Conservation (phyloP, 2,329 filamentous ascomycete genomes). For the Colletotrichum sublineola region DNA sequence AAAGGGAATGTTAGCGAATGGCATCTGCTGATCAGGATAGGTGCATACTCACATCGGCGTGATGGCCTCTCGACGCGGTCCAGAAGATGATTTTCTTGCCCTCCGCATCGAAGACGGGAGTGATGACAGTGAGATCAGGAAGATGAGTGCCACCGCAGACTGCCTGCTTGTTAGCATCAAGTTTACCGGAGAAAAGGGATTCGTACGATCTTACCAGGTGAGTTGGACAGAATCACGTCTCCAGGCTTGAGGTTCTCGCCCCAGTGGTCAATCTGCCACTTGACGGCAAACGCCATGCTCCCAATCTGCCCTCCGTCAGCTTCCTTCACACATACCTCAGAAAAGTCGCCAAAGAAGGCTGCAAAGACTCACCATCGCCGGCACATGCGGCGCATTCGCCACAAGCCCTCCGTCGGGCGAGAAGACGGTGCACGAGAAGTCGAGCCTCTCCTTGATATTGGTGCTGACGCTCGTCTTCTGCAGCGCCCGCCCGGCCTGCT, state of each 20-base stretch:
- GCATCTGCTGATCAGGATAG: too few relatives aligned
- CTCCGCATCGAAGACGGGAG: conserved; percentile 55
- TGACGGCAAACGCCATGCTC: conserved; percentile 84
- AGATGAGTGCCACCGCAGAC: conserved; percentile 55
- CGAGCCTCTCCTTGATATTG: conserved; percentile 84
- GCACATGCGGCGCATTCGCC: conserved; percentile 81
- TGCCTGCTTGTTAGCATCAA: conserved; percentile 40
- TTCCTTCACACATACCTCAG: fast-evolving
- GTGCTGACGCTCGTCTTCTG: conserved; percentile 84
- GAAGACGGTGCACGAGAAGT: conserved; percentile 86
- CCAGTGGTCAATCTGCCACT: conserved; percentile 75
- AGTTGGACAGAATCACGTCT: conserved; percentile 55
- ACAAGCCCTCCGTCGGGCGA: conserved; percentile 80
- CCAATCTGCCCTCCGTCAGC: conserved; percentile 61
- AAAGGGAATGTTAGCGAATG: neutral
- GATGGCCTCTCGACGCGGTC: conserved; percentile 79
- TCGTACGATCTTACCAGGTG: conserved; percentile 10
- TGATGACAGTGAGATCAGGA: conserved; percentile 55
- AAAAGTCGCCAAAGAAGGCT: neutral
- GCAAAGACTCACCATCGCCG: conserved; percentile 67
- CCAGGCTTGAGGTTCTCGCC: conserved; percentile 55
- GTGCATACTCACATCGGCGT: conserved; percentile 68
- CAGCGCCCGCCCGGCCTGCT: conserved; percentile 85
- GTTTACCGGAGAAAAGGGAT: neutral
- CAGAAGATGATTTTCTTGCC: conserved; percentile 54